Conservation (phyloP, 352 stramenopile genomes). For the Pythium scleroteichum region DNA sequence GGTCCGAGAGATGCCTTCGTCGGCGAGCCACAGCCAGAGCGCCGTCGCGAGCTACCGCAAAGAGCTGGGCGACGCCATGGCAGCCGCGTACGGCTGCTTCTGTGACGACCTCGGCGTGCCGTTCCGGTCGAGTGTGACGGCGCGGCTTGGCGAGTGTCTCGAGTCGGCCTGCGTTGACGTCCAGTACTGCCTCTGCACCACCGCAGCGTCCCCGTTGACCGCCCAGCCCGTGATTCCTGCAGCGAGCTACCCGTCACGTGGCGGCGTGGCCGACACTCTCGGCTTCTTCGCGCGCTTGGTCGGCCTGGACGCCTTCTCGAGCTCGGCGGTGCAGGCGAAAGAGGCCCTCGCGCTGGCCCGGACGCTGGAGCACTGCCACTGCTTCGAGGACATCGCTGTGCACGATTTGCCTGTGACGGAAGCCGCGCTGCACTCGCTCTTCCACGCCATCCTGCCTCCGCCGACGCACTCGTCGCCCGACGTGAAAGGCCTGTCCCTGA, state of each 20-base stretch:
- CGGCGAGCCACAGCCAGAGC: background rate
- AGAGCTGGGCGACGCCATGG: conserved; percentile 36
- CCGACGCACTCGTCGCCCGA: background rate
- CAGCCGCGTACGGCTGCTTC: conserved; percentile 56
- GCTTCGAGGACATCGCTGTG: conserved; percentile 51
- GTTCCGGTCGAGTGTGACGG: conserved; percentile 49
- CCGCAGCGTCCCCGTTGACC: conserved; percentile 18
- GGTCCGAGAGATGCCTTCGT: background rate
- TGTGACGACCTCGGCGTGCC: conserved; percentile 57
- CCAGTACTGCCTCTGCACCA: conserved; percentile 52
- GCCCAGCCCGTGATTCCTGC: conserved; percentile 9
- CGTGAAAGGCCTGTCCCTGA: conserved; percentile 40
- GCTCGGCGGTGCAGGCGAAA: conserved; percentile 26
- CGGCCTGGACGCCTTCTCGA: conserved; percentile 9
- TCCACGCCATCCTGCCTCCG: conserved; percentile 47
- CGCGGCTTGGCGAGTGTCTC: conserved; percentile 51
- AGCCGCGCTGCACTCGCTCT: conserved; percentile 45
- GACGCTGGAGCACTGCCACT: conserved; percentile 41
- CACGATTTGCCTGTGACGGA: conserved; percentile 47
- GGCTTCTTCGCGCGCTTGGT: background rate
- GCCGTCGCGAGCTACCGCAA: background rate
- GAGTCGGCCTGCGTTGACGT: conserved; percentile 49
- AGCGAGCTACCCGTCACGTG: background rate
- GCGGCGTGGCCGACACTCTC: background rate
- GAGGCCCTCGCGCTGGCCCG: conserved; percentile 51